These are phyloP conservation scores for Rhodotorula sp. DNA, from an alignment of 1,284 basidiomycete species.

Conservation along the genomic window DNA sequence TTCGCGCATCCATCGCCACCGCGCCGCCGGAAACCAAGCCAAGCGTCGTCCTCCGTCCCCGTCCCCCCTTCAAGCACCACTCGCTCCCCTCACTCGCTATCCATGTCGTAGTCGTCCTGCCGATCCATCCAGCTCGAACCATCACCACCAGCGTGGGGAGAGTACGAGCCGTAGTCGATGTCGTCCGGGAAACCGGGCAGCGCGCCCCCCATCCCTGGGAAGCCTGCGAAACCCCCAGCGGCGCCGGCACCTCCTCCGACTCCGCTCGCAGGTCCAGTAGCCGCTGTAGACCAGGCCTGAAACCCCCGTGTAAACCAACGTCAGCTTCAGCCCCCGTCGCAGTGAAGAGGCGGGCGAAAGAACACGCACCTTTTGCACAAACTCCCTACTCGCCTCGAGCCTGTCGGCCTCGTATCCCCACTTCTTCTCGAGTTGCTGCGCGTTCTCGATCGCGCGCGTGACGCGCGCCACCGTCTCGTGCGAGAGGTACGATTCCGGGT, in stretches of 20 bases:
- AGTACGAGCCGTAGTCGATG: constrained; percentile 14
- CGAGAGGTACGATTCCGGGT: constrained; percentile 34
- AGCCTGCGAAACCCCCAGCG: background rate
- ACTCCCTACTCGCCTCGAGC: constrained; percentile 30
- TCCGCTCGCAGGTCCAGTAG: background rate
- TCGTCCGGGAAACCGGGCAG: constrained; percentile 17
- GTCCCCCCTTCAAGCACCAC: background rate
- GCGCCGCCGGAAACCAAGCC: background rate
- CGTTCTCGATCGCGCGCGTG: constrained; percentile 23
- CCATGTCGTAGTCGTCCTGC: constrained; percentile 4
- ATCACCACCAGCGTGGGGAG: background rate
- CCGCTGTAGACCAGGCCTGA: constrained; percentile 11
- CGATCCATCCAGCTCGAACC: background rate
- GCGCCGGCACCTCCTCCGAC: background rate
- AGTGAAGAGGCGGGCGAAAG: no score
- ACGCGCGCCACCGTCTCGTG: constrained; percentile 27
- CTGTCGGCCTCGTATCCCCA: constrained; percentile 8
- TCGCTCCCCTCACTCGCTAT: constrained; percentile 11
- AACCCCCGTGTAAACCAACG: no score
- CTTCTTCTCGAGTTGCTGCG: constrained; percentile 12
- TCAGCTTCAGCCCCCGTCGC: no score
- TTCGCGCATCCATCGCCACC: no score
- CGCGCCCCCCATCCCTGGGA: background rate
- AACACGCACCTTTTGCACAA: constrained; percentile 30
- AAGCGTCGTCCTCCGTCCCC: background rate